Evolutionary conservation across 495 filamentous ascomycete genomes (phyloP).

Genomic region (Beverwykella pulmonaria): DNA sequence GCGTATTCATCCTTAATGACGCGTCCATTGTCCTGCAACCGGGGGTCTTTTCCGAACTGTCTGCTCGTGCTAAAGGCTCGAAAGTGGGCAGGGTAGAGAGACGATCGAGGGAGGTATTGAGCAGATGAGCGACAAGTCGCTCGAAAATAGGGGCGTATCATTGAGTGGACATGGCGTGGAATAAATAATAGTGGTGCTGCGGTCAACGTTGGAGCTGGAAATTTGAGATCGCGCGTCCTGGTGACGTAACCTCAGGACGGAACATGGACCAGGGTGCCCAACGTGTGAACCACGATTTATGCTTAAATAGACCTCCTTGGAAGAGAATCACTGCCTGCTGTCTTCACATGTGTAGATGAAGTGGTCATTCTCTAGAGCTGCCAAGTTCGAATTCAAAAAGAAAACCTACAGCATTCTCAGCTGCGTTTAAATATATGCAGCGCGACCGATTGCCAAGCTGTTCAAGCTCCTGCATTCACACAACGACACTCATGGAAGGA

Average conservation of each 20-base stretch:
- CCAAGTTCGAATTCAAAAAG: no score
- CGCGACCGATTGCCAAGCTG: no score
- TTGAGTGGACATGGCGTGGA: conserved; percentile 6
- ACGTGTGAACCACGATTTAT: neutral
- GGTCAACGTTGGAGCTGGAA: conserved; percentile 1
- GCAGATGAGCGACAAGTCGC: conserved; percentile 8
- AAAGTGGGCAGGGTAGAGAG: neutral
- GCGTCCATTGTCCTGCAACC: conserved; percentile 63
- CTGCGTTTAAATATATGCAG: no score
- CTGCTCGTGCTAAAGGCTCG: conserved; percentile 13
- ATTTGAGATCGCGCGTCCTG: conserved; percentile 2
- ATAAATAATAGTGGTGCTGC: neutral
- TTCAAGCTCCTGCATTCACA: no score
- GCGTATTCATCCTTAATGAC: conserved; percentile 81
- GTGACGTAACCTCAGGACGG: conserved; percentile 20
- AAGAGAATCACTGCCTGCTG: neutral
- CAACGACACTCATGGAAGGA: no score
- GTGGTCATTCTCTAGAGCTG: no score
- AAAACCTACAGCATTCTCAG: no score
- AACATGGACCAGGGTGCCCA: neutral
- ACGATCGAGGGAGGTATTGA: neutral
- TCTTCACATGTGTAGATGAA: no score
- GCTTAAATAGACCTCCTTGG: neutral
- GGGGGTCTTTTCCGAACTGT: conserved; percentile 54
- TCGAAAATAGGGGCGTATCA: conserved; percentile 18